These are phyloP conservation scores for Nitzschia palea DNA, from an alignment of 108 stramenopile species.

Conservation along the genomic window DNA sequence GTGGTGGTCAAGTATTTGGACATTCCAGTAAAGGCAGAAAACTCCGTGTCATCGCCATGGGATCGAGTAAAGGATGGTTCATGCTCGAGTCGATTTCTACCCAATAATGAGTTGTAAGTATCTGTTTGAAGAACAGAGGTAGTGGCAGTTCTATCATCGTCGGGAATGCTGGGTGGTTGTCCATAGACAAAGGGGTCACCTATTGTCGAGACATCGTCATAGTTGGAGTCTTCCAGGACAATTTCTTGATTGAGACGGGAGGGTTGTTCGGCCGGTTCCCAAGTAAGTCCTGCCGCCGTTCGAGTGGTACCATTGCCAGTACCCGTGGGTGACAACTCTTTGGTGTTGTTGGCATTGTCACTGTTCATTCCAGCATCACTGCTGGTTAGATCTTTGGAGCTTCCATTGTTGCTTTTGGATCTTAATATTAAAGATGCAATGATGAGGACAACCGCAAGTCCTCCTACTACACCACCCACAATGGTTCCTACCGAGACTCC, in stretches of 20 bases:
- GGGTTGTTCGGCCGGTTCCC: slow-evolving; percentile 18
- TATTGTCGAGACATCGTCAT: slow-evolving; percentile 18
- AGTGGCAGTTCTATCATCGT: slow-evolving; percentile 16
- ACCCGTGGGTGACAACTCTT: not conserved
- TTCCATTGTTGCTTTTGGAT: not conserved
- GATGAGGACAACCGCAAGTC: not conserved
- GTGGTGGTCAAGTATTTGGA: slow-evolving; percentile 2
- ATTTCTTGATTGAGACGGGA: slow-evolving; percentile 20
- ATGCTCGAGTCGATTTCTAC: not conserved
- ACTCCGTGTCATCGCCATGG: slow-evolving; percentile 1
- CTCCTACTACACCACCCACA: not conserved
- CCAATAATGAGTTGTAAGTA: slow-evolving; percentile 17
- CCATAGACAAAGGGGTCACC: slow-evolving; percentile 15
- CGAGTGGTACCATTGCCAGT: not conserved
- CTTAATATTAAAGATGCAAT: not conserved
- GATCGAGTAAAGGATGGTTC: slow-evolving; percentile 2
- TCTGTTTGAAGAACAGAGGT: slow-evolving; percentile 4
- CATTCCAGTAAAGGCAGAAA: slow-evolving; percentile 18
- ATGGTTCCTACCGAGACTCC: not conserved
- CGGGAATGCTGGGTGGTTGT: not conserved
- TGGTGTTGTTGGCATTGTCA: not conserved
- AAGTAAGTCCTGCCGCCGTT: not conserved
- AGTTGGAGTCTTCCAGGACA: not conserved
- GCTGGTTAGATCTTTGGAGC: not conserved
- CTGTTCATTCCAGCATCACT: not conserved